Evolutionary conservation across 169 alveolate species (phyloP).

Genomic region (Plasmodium gaboni): DNA sequence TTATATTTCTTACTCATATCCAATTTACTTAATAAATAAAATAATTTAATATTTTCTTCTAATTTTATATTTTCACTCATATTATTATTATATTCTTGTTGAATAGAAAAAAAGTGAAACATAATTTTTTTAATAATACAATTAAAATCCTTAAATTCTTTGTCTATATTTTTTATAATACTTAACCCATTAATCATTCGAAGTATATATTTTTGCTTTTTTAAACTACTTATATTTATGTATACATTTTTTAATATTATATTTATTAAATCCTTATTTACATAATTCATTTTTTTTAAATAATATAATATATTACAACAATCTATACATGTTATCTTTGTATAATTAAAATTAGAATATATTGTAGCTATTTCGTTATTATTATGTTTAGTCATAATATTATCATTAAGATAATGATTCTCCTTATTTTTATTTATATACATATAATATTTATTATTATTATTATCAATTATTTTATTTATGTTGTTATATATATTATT

Average conservation of each 20-base stretch:
- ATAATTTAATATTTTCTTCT: slow-evolving; percentile 37
- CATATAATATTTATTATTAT: neutral
- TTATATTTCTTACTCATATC: slow-evolving; percentile 6
- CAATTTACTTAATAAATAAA: slow-evolving; percentile 49
- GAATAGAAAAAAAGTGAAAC: slow-evolving; percentile 20
- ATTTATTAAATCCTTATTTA: slow-evolving; percentile 34
- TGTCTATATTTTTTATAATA: slow-evolving; percentile 41
- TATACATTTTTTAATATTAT: slow-evolving; percentile 37
- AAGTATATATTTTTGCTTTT: slow-evolving; percentile 24
- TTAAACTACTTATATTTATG: slow-evolving; percentile 22
- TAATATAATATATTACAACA: slow-evolving; percentile 50
- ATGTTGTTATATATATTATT: neutral
- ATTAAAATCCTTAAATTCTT: slow-evolving; percentile 31
- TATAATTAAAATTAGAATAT: neutral
- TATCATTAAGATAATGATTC: neutral
- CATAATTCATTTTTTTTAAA: slow-evolving; percentile 24
- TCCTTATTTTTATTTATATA: neutral
- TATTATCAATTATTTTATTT: neutral
- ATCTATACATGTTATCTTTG: slow-evolving; percentile 23
- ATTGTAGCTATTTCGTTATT: neutral
- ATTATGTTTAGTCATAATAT: neutral
- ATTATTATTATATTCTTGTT: neutral
- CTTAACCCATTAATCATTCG: slow-evolving; percentile 34
- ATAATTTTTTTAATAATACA: slow-evolving; percentile 31
- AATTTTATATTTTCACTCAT: neutral